Evolutionary conservation across 345 rosid genomes (phyloP), one percentile per base, ranked within the genome.

Genomic region (Erucastrum elatum): DNA sequence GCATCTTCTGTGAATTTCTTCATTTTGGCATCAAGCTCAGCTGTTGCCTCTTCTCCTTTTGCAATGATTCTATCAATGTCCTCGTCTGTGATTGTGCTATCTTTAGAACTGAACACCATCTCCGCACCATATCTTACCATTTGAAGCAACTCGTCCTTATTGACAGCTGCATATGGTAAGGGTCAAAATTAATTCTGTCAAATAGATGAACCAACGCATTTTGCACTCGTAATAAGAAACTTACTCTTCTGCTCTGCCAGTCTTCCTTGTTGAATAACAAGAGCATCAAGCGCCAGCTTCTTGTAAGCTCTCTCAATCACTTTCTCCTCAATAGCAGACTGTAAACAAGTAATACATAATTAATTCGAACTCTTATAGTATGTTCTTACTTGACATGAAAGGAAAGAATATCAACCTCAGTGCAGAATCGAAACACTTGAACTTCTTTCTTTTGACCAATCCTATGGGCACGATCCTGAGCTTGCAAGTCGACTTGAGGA

Each of bases 111-210:
- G 87, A 95, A 95, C 80, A 95, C 98, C 99, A 93, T 95, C 84
- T 95, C 99, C 78, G 99, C 99, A 71, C 98, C 99, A 85, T 89
- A 95, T 79, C 98, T 88, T 75, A 95, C 99, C 98, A 95, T 95
- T 82, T 95, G 99, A 86, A 95, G 99, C 82, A 93, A 88, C 84
- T 95, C 99, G 89, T 95, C 98, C 85, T 93, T 93, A 81, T 95
- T 95, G 63, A 95, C 97, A 86, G 99, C 98, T 91, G 90, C 71
- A 82, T 21, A 53, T 33, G 35, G 68, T 25, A 71, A 64, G 34
- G 61, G 75, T 29, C 10, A 25, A 8, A 4, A 4, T 27, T 30
- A 51, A 30, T 12, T 62, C n/a, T 5, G 70, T 9, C 39, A 46
- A 51, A 17, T 21, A 66, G 62, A 68, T 51, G 66, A 67, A 72